Conservation (phyloP, 1,139 yeast genomes). For the Pichia sp. region DNA sequence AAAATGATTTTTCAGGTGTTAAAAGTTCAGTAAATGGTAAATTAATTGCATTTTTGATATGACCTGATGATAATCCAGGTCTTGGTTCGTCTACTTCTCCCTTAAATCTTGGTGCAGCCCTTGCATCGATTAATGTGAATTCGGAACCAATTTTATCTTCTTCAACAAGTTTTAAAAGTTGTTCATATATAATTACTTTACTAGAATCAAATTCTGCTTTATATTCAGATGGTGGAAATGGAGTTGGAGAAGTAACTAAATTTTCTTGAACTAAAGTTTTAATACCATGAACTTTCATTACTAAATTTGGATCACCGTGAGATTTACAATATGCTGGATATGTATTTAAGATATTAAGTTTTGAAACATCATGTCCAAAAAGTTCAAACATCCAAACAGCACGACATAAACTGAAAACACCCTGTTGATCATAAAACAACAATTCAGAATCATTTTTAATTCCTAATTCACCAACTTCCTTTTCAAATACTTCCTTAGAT, state of each 20-base stretch:
- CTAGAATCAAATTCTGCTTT: conserved; percentile 35
- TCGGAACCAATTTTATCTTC: conserved; percentile 41
- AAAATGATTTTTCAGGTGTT: conserved; percentile 43
- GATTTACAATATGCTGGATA: conserved; percentile 43
- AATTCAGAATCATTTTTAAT: conserved; percentile 46
- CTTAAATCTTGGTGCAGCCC: conserved; percentile 66
- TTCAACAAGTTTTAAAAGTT: conserved; percentile 50
- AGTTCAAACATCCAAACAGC: conserved; percentile 84
- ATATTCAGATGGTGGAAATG: conserved; percentile 32
- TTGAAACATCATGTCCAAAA: conserved; percentile 58
- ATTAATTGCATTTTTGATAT: conserved; percentile 74
- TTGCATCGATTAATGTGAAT: conserved; percentile 69
- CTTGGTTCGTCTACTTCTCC: conserved; percentile 86
- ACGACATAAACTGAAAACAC: conserved; percentile 83
- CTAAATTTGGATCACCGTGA: conserved; percentile 28
- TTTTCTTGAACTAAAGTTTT: conserved; percentile 17
- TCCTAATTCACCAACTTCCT: conserved; percentile 45
- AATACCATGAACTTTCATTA: conserved; percentile 27
- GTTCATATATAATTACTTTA: conserved; percentile 59
- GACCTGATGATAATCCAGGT: conserved; percentile 82
- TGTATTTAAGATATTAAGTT: conserved; percentile 64
- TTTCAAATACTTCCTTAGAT: conserved; percentile 44
- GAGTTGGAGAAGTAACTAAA: conserved; percentile 25
- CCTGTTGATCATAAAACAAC: conserved; percentile 81
- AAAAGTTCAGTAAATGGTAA: conserved; percentile 67